Evolutionary conservation across 345 rosid genomes (phyloP).

Genomic region (Cardamine chenopodiifolia): DNA sequence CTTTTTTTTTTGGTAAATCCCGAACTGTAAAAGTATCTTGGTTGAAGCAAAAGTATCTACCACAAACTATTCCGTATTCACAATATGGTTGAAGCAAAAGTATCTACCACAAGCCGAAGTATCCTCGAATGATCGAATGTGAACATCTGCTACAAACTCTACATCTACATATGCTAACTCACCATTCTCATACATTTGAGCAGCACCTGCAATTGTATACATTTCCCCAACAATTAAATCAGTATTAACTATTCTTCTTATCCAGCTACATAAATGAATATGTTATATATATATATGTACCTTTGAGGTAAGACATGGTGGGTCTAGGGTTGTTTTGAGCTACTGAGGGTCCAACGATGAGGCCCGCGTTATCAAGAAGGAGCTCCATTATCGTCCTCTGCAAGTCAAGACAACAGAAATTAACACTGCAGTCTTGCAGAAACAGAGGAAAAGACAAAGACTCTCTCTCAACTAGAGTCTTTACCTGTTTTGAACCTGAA

Average conservation of each 20-base stretch:
- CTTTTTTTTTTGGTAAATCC: no score
- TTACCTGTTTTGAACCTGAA: no score
- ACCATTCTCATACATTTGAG: conserved; percentile 83
- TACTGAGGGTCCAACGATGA: conserved; percentile 70
- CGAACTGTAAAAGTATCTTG: no score
- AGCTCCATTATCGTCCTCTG: no score
- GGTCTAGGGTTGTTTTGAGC: conserved; percentile 65
- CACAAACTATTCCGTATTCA: conserved; percentile 55
- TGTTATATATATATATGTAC: conserved; percentile 37
- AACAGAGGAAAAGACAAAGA: no score
- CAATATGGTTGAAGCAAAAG: conserved; percentile 77
- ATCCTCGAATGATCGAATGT: conserved; percentile 72
- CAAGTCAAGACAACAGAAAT: no score
- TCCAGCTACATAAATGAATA: background rate
- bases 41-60: no score
- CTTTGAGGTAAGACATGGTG: conserved; percentile 81
- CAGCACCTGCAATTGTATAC: conserved; percentile 55
- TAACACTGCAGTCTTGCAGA: no score
- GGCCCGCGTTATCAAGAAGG: conserved; percentile 74
- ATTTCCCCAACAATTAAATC: conserved; percentile 7
- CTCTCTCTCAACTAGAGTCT: no score
- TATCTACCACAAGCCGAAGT: conserved; percentile 70
- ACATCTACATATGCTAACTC: conserved; percentile 67
- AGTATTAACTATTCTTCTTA: background rate
- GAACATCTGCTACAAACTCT: conserved; percentile 64